Conservation (phyloP, 1,139 yeast species). For the Pichia sp. region DNA sequence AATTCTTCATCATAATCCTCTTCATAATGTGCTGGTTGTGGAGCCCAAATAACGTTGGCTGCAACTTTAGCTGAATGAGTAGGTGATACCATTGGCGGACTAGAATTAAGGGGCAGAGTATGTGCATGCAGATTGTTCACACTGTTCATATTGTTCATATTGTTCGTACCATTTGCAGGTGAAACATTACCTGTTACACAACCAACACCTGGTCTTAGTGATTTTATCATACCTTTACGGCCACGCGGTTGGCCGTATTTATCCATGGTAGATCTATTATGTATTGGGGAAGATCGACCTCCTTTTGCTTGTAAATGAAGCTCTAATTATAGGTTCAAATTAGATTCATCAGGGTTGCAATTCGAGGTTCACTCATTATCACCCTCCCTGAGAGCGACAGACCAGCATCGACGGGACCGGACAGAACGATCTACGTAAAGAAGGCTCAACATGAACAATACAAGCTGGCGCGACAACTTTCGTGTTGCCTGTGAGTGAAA, state of each 20-base stretch:
- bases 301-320: no score
- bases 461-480: no score
- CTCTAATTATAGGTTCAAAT: no score
- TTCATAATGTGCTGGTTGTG: slow-evolving; percentile 27
- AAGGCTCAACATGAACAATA: no score
- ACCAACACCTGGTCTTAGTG: slow-evolving; percentile 21
- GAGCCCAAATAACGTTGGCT: slow-evolving; percentile 38
- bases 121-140: no score
- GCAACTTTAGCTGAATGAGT: slow-evolving; percentile 33
- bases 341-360: no score
- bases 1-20: background rate
- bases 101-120: background rate
- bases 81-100: slow-evolving; percentile 5
- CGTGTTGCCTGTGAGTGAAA: no score
- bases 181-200: slow-evolving; percentile 10
- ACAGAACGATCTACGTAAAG: no score
- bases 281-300: no score
- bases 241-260: background rate
- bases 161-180: background rate
- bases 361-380: no score
- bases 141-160: background rate
- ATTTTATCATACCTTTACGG: slow-evolving; percentile 22
- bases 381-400: no score
- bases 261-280: background rate
- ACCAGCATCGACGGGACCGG: no score